Evolutionary conservation across 2,329 filamentous ascomycete genomes (phyloP).

Genomic region (Aureobasidium musti): DNA sequence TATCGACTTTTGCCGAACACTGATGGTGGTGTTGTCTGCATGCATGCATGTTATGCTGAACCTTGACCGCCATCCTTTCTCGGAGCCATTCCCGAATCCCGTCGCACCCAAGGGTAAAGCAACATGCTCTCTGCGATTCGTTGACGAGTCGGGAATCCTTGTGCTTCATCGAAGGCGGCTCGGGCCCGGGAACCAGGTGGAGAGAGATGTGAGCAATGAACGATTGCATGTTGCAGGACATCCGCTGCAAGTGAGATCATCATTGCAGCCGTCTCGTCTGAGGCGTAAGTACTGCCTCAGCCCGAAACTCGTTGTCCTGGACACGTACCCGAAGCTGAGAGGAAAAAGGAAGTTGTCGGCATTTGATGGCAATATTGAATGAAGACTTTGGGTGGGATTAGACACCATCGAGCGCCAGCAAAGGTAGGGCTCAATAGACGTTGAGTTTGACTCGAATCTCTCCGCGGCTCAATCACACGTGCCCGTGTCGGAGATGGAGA

Average conservation of each 20-base stretch:
- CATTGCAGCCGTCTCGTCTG: neutral
- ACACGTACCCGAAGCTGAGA: neutral
- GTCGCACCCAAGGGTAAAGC: neutral
- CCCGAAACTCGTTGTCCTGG: slow-evolving; percentile 14
- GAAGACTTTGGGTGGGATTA: slow-evolving; percentile 2
- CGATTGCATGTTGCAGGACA: neutral
- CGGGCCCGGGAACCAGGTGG: slow-evolving; percentile 10
- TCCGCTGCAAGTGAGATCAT: neutral
- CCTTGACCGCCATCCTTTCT: neutral
- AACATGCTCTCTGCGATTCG: slow-evolving; percentile 6
- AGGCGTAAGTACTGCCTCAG: slow-evolving; percentile 6
- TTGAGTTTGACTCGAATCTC: neutral
- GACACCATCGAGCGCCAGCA: slow-evolving; percentile 13
- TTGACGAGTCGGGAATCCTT: neutral
- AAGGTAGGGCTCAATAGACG: neutral
- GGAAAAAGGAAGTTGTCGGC: neutral
- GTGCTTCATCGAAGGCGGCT: neutral
- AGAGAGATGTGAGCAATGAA: neutral
- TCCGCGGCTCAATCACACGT: slow-evolving; percentile 17
- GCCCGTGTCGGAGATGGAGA: neutral
- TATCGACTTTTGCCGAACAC: neutral
- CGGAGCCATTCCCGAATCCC: neutral
- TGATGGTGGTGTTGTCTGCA: neutral
- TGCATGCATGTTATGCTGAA: neutral
- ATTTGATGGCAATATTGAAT: neutral